Conservation (phyloP, 202 grass and related monocot genomes). For the Digitaria exilis region DNA sequence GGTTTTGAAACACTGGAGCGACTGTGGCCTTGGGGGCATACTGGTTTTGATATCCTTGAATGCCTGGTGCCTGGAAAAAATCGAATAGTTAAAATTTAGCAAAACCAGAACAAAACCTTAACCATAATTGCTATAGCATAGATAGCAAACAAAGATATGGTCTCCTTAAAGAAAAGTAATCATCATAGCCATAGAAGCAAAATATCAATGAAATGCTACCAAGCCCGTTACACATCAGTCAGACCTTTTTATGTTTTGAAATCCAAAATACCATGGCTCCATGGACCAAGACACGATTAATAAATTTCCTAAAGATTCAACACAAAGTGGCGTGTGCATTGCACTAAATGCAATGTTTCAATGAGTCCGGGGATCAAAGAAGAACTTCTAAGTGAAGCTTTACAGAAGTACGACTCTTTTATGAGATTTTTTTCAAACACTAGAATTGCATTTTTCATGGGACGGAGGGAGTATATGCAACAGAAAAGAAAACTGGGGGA, state of each 20-base stretch:
- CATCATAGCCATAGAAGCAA: background rate
- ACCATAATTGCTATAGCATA: conserved; percentile 13
- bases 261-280: conserved; percentile 2
- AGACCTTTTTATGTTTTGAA: background rate
- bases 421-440: too few relatives aligned
- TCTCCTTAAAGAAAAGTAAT: background rate
- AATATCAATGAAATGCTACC: conserved; percentile 15
- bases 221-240: background rate
- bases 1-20: conserved; percentile 24
- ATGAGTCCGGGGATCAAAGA: conserved; percentile 10
- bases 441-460: too few relatives aligned
- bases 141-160: conserved; percentile 22
- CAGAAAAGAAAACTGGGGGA: background rate
- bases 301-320: background rate
- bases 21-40: background rate
- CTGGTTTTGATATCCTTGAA: conserved; percentile 42
- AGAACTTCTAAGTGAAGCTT: conserved; percentile 16
- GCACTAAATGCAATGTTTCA: conserved; percentile 1
- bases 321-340: background rate
- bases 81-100: conserved; percentile 2
- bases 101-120: background rate
- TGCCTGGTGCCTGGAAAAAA: conserved; percentile 18
- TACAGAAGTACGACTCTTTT: conserved; percentile 2
- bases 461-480: too few relatives aligned
- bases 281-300: background rate